These are phyloP conservation scores for Cucumis sativus DNA, from an alignment of 306 rosid species.

Conservation along the genomic window DNA sequence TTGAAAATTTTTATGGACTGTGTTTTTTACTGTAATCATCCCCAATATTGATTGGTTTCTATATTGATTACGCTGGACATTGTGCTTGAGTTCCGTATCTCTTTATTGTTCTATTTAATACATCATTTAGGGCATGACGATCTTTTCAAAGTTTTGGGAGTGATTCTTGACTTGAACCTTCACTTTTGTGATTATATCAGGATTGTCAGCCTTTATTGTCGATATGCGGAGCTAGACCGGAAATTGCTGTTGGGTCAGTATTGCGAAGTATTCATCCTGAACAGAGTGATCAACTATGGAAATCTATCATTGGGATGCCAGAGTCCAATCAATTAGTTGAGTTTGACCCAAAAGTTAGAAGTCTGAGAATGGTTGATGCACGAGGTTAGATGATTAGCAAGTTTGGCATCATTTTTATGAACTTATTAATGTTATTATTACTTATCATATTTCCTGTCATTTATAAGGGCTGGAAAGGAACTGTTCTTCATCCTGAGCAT, in stretches of 20 bases:
- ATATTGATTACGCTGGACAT: not conserved
- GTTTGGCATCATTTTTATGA: not conserved
- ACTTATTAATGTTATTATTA: slow-evolving; percentile 6
- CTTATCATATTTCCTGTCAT: not conserved
- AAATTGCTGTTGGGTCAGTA: slow-evolving; percentile 26
- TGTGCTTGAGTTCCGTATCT: not conserved
- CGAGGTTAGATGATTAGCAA: slow-evolving; percentile 40
- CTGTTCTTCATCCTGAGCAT: not conserved
- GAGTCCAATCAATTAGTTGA: slow-evolving; percentile 22
- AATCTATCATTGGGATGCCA: slow-evolving; percentile 25
- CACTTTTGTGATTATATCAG: slow-evolving; percentile 22
- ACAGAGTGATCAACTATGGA: slow-evolving; percentile 27
- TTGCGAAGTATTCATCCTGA: slow-evolving; percentile 30
- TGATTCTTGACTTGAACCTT: not conserved
- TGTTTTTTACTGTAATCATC: not conserved
- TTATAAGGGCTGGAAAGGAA: not conserved
- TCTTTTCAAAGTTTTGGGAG: not conserved
- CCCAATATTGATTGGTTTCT: not conserved
- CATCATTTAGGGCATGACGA: not conserved
- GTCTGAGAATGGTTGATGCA: slow-evolving; percentile 22
- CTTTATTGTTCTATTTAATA: not conserved
- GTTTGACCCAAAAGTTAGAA: slow-evolving; percentile 28
- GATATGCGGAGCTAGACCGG: slow-evolving; percentile 24
- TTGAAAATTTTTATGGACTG: not conserved
- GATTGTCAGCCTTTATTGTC: slow-evolving; percentile 37